Percentiles rank a stretch among this genome's conserved stretches.
phyloP scores from a whole-genome alignment of 345 rosid species.

The Eucalyptus curtisii region DNA sequence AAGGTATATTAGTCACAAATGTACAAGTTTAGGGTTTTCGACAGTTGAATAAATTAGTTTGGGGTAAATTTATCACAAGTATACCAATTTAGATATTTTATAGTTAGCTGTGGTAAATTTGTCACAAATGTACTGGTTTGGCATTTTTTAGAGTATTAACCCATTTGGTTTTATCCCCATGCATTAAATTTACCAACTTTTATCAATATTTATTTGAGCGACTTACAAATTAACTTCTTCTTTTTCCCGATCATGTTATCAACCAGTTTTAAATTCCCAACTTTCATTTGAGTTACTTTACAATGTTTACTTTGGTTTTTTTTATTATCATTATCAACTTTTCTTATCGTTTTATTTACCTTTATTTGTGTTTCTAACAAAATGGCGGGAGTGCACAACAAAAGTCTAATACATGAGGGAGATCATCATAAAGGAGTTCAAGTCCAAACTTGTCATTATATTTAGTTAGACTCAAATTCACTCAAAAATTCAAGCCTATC shows the following conservation, averaged over 20 bases:
- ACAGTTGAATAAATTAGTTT: rapidly evolving
- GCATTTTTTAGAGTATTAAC: rapidly evolving
- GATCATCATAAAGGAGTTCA: too few relatives aligned
- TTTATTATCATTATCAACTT: not conserved
- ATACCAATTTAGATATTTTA: rapidly evolving
- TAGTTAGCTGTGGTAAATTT: too few relatives aligned
- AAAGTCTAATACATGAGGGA: too few relatives aligned
- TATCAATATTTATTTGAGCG: not conserved
- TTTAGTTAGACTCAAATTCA: too few relatives aligned
- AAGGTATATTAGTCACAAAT: too few relatives aligned
- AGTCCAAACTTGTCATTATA: rapidly evolving
- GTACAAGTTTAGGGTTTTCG: rapidly evolving
- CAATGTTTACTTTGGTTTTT: not conserved
- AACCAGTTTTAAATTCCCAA: rapidly evolving
- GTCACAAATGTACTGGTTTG: rapidly evolving
- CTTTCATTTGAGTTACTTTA: not conserved
- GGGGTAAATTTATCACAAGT: rapidly evolving
- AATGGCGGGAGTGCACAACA: too few relatives aligned
- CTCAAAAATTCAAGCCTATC: not conserved
- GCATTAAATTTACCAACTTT: not conserved
- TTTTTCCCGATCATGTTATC: not conserved
- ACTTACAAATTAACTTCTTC: not conserved
- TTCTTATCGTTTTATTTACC: not conserved
- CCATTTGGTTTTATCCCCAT: not conserved
- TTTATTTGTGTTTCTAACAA: not conserved